phyloP scores from a whole-genome alignment of 2,329 filamentous ascomycete species.

The Stachybotrys chartarum region DNA sequence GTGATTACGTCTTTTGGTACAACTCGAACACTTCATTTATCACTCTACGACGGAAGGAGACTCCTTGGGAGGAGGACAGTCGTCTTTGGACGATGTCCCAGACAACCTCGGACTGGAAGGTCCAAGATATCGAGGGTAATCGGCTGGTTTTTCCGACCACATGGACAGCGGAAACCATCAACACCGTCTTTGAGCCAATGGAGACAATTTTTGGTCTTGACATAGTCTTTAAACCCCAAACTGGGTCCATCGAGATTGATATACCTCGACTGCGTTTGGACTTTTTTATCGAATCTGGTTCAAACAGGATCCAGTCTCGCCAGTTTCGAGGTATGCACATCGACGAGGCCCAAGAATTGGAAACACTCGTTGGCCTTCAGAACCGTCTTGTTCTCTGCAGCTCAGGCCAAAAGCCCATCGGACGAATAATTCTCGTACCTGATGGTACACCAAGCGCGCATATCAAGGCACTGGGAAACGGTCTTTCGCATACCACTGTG shows the following conservation, averaged over 20 bases:
- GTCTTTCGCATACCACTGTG: background rate
- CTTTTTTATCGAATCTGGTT: slow-evolving; percentile 30
- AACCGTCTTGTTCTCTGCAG: slow-evolving; percentile 39
- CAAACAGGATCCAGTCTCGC: slow-evolving; percentile 29
- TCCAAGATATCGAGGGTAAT: slow-evolving; percentile 1
- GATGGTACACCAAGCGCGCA: slow-evolving; percentile 3
- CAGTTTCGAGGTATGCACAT: slow-evolving; percentile 44
- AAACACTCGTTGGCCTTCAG: slow-evolving; percentile 39
- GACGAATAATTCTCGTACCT: slow-evolving; percentile 28
- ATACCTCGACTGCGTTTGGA: slow-evolving; percentile 39
- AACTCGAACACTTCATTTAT: slow-evolving; percentile 15
- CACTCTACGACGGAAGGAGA: slow-evolving; percentile 21
- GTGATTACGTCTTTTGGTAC: slow-evolving; percentile 39
- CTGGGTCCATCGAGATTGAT: background rate
- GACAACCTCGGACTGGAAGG: background rate
- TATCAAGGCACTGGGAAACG: background rate
- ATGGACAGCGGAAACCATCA: background rate
- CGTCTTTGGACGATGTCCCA: background rate
- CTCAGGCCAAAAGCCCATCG: slow-evolving; percentile 6
- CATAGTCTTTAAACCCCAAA: background rate
- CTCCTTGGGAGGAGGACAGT: slow-evolving; percentile 16
- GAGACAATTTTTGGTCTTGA: slow-evolving; percentile 3
- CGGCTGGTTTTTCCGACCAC: background rate
- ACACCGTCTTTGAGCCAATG: background rate
- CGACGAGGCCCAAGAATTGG: slow-evolving; percentile 36